Evolutionary conservation across 1,284 basidiomycete genomes (phyloP), one percentile per base, ranked within the genome.

Genomic region (Sanguinoderma infundibulare): DNA sequence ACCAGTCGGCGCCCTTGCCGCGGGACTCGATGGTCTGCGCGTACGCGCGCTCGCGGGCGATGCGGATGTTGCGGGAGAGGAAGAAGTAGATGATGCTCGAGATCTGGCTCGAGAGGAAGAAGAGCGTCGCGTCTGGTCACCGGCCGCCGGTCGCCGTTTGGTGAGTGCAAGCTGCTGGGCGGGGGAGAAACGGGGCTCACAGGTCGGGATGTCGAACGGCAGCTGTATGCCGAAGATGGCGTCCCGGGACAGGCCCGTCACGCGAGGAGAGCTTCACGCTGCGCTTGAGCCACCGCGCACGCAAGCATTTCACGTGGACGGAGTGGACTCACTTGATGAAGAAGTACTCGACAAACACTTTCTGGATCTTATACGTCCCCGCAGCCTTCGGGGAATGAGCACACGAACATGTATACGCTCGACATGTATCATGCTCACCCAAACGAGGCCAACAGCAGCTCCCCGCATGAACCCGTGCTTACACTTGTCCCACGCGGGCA

Each of bases 1-100:
- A 96, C 78, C 95, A 96, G n/a, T 91, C 87, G 0, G 81, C 76
- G 0, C 87, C 86, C 70, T 96, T 96, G 8, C 88, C 87, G 1
- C 94, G 84, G 1, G 92, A 95, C 20, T 81, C 76, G 30, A 95
- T 85, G 0, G 94, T 95, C 70, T 95, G 87, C 34, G 87, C 86
- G 84, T 83, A 93, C n/a, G 85, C 93, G 9, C 91, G 83, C 39
- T 88, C 86, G 2, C 90, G 83, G 0, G 92, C 90, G 55, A 94
- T 83, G 32, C 85, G 83, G 55, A 95, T 86, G 74, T 95, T 95
- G 40, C 87, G 71, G 17, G 70, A 72, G 54, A 96, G 83, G 77
- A 95, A 95, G 79, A 91, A 95, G 7, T 80, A 81, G 55, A 95
- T 80, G 60, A 96, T 89, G 30, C 75, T 75, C 0, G 90, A 90